A percentile compares a stretch with the other conserved stretches of the same genome.
phyloP scores from a whole-genome alignment of 2,329 filamentous ascomycete species.

The Ophiostoma quercus region DNA sequence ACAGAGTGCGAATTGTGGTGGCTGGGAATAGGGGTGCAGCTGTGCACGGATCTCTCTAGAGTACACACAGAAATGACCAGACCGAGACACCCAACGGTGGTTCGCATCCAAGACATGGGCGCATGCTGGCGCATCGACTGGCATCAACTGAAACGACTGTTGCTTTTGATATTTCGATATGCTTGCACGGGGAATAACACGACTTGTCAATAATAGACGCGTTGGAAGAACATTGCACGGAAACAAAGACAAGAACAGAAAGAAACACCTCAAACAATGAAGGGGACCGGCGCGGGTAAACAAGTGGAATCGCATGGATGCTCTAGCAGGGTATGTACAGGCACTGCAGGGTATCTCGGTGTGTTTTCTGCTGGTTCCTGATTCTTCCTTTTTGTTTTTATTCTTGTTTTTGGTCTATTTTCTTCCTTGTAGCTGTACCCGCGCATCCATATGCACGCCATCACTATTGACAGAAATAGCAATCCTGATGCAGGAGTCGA shows the following conservation, averaged over 20 bases:
- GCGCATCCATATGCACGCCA: slow-evolving; percentile 3
- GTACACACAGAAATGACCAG: background rate
- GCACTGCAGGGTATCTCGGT: background rate
- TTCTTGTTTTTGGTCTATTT: too few species aligned
- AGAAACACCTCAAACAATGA: slow-evolving; percentile 15
- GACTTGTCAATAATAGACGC: background rate
- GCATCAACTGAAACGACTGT: background rate
- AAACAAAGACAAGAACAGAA: background rate
- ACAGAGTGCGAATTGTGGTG: background rate
- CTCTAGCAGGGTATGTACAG: background rate
- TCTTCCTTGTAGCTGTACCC: too few species aligned
- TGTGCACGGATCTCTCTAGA: background rate
- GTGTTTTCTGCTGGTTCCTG: background rate
- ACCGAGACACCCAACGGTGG: background rate
- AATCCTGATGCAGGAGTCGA: background rate
- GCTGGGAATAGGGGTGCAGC: background rate
- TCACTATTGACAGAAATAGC: background rate
- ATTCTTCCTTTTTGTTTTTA: background rate
- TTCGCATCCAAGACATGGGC: background rate
- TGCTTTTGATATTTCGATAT: background rate
- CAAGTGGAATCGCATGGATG: slow-evolving; percentile 4
- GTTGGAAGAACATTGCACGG: background rate
- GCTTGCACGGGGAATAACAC: background rate
- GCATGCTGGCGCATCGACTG: background rate
- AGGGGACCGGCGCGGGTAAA: slow-evolving; percentile 9